Evolutionary conservation across 495 filamentous ascomycete genomes (phyloP), one percentile per base, ranked within the genome.

Genomic region (Penicillium steckii): DNA sequence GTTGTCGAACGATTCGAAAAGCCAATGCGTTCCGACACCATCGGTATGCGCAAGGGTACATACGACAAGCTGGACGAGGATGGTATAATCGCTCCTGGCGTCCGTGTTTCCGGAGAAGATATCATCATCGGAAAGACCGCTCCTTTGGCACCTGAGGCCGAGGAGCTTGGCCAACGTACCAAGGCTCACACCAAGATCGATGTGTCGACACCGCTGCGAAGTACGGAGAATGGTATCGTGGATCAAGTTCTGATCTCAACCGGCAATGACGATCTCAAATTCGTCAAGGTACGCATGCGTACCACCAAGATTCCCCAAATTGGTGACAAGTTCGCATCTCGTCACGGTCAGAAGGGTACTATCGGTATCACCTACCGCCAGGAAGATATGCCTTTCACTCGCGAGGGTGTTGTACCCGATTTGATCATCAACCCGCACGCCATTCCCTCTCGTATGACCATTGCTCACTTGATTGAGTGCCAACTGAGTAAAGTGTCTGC

Each of bases 401-500:
- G 84, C 35, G 89, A 97, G 70, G 94, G 94, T 56, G 82, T 97
- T 44, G 86, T 86, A 1, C 94, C 94, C 1, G 94, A 99, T 69
- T 75, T 99, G 47, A 97, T 99, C 70, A 97, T 99, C 80, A 99
- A 99, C 65, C 94, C 94, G 0, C 94, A 99, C 80, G 94, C 95
- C 69, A 97, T 99, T 80, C 94, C 94, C 1, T 99, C 94, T 12
- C 94, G 94, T 80, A 99, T 99, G 94, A 99, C 94, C 0, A 97
- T 97, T 79, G 94, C 95, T 52, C 95, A 99, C 80, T 90, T 99
- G 81, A 95, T 99, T 70, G 94, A 99, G 74, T 97, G 94, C 79
- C 83, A 96, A 63, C 82, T 97, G 35, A 93, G 88, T 69, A 99
- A 99, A 70, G 94, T 97, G 15, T 87, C 90, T 0, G 84, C 93